Conservation (phyloP, 1,284 basidiomycete species). For the Grifola frondosa region DNA sequence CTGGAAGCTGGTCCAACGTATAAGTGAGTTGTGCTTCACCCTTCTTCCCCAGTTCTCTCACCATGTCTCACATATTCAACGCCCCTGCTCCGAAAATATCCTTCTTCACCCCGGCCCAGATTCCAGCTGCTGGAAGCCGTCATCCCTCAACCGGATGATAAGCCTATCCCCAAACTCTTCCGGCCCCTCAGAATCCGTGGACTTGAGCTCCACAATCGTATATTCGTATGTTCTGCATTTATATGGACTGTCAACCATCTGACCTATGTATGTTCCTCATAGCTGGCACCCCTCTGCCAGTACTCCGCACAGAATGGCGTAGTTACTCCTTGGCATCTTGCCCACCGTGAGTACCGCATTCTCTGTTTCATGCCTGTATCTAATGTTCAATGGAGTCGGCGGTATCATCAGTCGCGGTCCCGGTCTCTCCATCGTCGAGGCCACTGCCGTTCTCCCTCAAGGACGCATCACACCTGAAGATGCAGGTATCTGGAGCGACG, state of each 20-base stretch:
- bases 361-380: background rate
- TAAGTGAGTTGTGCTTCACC: too few relatives aligned
- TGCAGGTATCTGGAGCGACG: constrained; percentile 72
- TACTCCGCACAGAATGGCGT: constrained; percentile 69
- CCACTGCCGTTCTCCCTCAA: constrained; percentile 72
- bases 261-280: background rate
- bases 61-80: constrained; percentile 8
- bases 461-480: constrained; percentile 76
- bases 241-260: background rate
- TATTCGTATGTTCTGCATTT: constrained; percentile 42
- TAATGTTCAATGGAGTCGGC: constrained; percentile 18
- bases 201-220: constrained; percentile 67
- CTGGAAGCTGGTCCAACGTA: too few relatives aligned
- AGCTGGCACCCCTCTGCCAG: constrained; percentile 68
- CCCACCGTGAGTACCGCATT: constrained; percentile 51
- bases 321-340: constrained; percentile 73
- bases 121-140: constrained; percentile 49
- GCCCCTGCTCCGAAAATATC: constrained; percentile 33
- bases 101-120: constrained; percentile 57
- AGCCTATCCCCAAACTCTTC: constrained; percentile 54
- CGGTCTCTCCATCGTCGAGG: constrained; percentile 63
- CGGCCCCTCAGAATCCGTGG: constrained; percentile 60
- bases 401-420: constrained; percentile 56
- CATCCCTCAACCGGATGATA: constrained; percentile 37
- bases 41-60: background rate